Conservation (phyloP, 2,329 filamentous ascomycete species). For the Epichloe aotearoae region DNA sequence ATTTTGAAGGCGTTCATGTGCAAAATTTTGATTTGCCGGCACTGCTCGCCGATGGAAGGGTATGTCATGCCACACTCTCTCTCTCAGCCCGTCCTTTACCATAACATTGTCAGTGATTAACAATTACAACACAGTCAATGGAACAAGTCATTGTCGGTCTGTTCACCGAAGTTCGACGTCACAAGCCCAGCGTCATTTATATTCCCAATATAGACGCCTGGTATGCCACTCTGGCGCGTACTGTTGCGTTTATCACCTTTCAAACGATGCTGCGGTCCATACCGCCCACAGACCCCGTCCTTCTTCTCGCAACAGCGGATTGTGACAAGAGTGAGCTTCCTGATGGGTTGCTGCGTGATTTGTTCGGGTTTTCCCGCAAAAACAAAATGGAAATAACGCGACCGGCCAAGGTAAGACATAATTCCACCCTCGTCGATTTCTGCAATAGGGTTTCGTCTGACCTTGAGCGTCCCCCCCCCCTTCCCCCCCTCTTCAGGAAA, state of each 20-base stretch:
- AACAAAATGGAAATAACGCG: slow-evolving; percentile 60
- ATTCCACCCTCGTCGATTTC: background rate
- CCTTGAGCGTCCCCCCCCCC: too few species aligned
- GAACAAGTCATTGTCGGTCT: slow-evolving; percentile 84
- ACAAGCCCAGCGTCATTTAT: slow-evolving; percentile 93
- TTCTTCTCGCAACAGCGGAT: slow-evolving; percentile 79
- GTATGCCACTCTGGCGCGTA: slow-evolving; percentile 51
- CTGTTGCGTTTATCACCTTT: slow-evolving; percentile 69
- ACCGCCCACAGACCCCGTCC: slow-evolving; percentile 77
- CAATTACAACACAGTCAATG: slow-evolving; percentile 38
- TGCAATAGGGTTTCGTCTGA: too few species aligned
- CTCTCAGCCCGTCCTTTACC: background rate
- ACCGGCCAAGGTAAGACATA: slow-evolving; percentile 44
- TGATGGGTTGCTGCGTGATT: slow-evolving; percentile 51
- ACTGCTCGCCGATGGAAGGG: slow-evolving; percentile 69
- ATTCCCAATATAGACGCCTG: slow-evolving; percentile 83
- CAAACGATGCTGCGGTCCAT: slow-evolving; percentile 68
- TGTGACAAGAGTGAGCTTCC: slow-evolving; percentile 49
- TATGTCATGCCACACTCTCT: slow-evolving; percentile 24
- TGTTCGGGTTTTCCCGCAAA: slow-evolving; percentile 76
- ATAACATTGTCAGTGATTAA: background rate
- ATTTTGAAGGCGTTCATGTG: slow-evolving; percentile 87
- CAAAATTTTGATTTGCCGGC: slow-evolving; percentile 89
- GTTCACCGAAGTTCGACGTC: slow-evolving; percentile 83
- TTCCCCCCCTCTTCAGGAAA: slow-evolving; percentile 21